Evolutionary conservation across 179 eudicot genomes (phyloP).

Genomic region (Heliamphora ciliata): DNA sequence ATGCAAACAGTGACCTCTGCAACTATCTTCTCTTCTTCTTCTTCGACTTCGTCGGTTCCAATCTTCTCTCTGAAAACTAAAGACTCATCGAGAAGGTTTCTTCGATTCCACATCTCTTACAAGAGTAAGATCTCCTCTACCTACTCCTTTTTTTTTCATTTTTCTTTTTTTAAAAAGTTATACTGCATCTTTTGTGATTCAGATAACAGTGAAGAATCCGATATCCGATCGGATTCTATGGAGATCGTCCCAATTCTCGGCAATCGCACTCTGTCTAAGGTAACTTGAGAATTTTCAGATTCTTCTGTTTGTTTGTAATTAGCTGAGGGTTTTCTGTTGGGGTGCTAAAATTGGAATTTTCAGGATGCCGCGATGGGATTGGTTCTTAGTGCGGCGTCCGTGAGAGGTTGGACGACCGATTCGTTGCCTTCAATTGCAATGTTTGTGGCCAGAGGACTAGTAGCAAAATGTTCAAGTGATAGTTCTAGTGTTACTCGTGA

Average conservation of each 20-base stretch:
- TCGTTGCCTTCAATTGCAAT: too few species aligned
- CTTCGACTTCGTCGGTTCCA: constrained; percentile 28
- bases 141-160: not conserved
- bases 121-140: too few species aligned
- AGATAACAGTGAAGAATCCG: constrained; percentile 48
- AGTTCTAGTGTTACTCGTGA: not conserved
- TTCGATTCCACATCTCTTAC: too few species aligned
- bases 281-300: not conserved
- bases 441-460: too few species aligned
- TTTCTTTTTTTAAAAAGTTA: too few species aligned
- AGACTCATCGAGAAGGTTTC: constrained; percentile 23
- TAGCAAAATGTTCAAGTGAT: not conserved
- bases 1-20: constrained; percentile 50
- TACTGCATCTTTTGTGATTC: constrained; percentile 12
- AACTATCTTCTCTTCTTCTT: constrained; percentile 35
- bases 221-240: constrained; percentile 39
- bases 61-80: constrained; percentile 36
- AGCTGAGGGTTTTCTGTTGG: not conserved
- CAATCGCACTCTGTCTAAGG: constrained; percentile 58
- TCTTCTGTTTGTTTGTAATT: not conserved
- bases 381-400: constrained; percentile 73
- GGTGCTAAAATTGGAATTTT: not conserved
- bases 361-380: constrained; percentile 92
- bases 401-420: constrained; percentile 91
- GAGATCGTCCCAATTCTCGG: constrained; percentile 40